Evolutionary conservation across 2,329 filamentous ascomycete genomes (phyloP).

Genomic region (Stylonectria norvegica): DNA sequence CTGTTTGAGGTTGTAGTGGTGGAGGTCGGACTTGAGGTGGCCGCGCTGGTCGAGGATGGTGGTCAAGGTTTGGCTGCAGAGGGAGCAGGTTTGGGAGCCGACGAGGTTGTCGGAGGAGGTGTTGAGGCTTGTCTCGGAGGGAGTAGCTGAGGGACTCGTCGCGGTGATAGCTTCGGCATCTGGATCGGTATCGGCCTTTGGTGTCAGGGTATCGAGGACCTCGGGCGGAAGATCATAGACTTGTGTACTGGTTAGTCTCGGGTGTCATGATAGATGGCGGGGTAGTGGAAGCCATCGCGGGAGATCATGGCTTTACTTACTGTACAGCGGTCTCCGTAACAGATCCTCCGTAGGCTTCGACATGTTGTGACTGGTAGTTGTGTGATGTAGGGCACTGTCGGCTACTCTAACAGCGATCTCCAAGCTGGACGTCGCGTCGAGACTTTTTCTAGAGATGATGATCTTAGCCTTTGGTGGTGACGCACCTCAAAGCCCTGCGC

Average conservation of each 20-base stretch:
- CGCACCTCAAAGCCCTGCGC: not conserved
- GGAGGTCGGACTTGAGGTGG: constrained; percentile 86
- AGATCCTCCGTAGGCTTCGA: constrained; percentile 44
- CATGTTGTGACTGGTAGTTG: constrained; percentile 23
- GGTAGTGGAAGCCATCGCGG: constrained; percentile 4
- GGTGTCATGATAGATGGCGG: constrained; percentile 9
- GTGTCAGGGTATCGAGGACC: constrained; percentile 64
- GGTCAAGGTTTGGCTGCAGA: constrained; percentile 71
- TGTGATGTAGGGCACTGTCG: not conserved
- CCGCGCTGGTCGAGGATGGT: constrained; percentile 76
- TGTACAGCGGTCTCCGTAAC: constrained; percentile 50
- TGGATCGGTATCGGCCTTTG: constrained; percentile 35
- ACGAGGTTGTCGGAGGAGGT: constrained; percentile 41
- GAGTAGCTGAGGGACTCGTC: constrained; percentile 21
- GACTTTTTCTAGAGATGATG: constrained; percentile 13
- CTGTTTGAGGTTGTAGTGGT: constrained; percentile 92
- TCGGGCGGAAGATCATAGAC: constrained; percentile 80
- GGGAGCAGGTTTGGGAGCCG: constrained; percentile 71
- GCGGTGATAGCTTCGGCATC: constrained; percentile 18
- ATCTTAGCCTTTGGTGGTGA: no score
- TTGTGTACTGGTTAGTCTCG: constrained; percentile 33
- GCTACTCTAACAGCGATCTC: not conserved
- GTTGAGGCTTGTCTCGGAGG: constrained; percentile 21
- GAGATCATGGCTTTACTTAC: constrained; percentile 32
- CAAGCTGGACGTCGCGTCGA: constrained; percentile 7